These are phyloP conservation scores for Ogataea paradorogensis DNA, from an alignment of 805 yeast genomes.

Conservation along the genomic window DNA sequence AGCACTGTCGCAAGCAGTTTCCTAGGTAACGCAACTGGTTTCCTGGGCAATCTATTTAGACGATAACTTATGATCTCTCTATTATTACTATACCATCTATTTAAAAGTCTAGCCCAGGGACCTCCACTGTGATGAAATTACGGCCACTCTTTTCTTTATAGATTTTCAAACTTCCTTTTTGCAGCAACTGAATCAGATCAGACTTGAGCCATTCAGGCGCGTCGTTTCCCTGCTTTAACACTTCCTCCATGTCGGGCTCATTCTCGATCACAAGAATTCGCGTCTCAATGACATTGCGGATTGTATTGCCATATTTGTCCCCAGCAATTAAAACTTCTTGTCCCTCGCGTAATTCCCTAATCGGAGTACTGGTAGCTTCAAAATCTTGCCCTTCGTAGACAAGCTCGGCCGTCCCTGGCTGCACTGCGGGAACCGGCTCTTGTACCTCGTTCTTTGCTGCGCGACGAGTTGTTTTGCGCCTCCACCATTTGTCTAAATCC, in stretches of 20 bases:
- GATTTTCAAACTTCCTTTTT: conserved; percentile 18
- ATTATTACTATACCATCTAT: neutral
- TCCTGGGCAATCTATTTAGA: conserved; percentile 3
- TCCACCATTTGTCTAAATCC: conserved; percentile 20
- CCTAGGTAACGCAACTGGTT: conserved; percentile 43
- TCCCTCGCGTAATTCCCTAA: conserved; percentile 1
- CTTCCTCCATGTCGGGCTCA: conserved; percentile 18
- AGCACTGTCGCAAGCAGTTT: conserved; percentile 46
- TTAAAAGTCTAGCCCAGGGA: conserved; percentile 11
- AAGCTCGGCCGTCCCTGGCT: conserved; percentile 11
- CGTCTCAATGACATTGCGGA: conserved; percentile 14
- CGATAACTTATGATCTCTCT: conserved; percentile 1
- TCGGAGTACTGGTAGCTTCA: conserved; percentile 19
- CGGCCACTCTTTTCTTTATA: conserved; percentile 19
- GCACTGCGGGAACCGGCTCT: conserved; percentile 6
- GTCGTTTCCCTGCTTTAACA: conserved; percentile 14
- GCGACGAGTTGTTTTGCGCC: conserved; percentile 7
- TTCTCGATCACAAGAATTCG: conserved; percentile 24
- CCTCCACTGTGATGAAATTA: conserved; percentile 23
- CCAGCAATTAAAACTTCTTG: conserved; percentile 11
- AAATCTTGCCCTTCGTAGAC: conserved; percentile 10
- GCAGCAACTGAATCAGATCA: conserved; percentile 19
- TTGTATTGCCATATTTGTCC: conserved; percentile 8
- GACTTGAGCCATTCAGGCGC: conserved; percentile 20
- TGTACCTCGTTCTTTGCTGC: conserved; percentile 3